phyloP scores from a whole-genome alignment of 208 protist species.

The Acanthamoeba lenticulata region DNA sequence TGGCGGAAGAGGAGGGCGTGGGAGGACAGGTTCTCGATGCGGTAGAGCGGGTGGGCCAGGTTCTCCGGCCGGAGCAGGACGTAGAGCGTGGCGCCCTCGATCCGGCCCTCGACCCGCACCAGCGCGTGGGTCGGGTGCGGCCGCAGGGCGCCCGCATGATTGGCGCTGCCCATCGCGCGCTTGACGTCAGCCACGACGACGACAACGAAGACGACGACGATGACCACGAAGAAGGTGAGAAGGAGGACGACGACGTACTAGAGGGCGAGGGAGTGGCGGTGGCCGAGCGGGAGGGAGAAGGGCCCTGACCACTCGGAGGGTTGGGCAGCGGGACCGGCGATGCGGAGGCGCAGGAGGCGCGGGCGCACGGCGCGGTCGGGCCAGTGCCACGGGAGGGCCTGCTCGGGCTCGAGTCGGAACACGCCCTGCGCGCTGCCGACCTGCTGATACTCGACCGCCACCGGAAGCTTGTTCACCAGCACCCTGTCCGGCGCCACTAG shows the following conservation, averaged over 20 bases:
- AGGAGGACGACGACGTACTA: no score
- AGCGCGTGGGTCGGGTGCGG: background rate
- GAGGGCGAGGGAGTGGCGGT: no score
- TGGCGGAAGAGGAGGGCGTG: background rate
- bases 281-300: no score
- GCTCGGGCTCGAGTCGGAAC: background rate
- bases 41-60: conserved; percentile 7
- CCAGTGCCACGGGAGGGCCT: conserved; percentile 21
- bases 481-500: no score
- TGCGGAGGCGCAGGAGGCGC: background rate
- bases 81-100: background rate
- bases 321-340: background rate
- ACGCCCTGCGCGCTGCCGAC: background rate
- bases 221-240: no score
- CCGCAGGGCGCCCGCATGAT: no score
- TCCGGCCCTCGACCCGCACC: background rate
- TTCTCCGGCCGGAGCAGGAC: background rate
- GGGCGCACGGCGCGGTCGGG: background rate
- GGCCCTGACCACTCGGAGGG: background rate
- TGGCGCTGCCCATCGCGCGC: background rate
- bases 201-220: no score
- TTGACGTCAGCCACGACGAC: no score
- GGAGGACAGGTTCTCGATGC: conserved; percentile 42
- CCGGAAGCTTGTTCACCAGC: background rate
- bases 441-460: background rate